Conservation (phyloP, 225 moss, liverwort and hornwort genomes). For the Polytrichum formosum region DNA sequence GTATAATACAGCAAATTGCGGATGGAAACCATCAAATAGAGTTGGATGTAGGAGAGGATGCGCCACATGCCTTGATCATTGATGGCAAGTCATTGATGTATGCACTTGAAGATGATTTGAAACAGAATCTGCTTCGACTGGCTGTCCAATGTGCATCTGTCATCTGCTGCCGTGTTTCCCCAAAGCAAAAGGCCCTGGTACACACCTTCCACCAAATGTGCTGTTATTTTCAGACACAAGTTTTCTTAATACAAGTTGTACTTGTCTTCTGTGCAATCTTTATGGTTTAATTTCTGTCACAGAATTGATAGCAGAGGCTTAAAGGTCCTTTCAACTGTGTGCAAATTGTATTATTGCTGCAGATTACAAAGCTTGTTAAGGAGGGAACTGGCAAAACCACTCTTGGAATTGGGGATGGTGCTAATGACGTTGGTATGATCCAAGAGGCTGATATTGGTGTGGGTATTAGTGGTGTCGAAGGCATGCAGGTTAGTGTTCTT, state of each 20-base stretch:
- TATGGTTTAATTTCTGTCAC: not conserved
- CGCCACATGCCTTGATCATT: constrained; percentile 51
- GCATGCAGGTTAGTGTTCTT: constrained; percentile 36
- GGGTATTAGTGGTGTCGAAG: constrained; percentile 68
- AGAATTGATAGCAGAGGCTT: no score
- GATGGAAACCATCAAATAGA: constrained; percentile 51
- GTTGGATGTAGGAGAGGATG: constrained; percentile 31
- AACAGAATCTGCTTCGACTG: constrained; percentile 33
- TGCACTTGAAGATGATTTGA: constrained; percentile 50
- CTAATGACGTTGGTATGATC: constrained; percentile 75
- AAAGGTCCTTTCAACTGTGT: no score
- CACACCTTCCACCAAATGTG: no score
- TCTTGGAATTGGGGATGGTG: constrained; percentile 64
- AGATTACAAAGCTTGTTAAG: constrained; percentile 62
- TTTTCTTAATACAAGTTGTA: not conserved
- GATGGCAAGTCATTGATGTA: constrained; percentile 60
- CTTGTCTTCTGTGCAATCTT: not conserved
- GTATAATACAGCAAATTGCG: constrained; percentile 45
- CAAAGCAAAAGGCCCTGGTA: constrained; percentile 65
- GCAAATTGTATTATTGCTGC: not conserved
- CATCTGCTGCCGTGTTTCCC: constrained; percentile 67
- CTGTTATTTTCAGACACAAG: not conserved
- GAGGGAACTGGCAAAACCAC: constrained; percentile 57
- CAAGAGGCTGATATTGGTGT: constrained; percentile 70
- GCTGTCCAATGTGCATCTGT: constrained; percentile 57